Evolutionary conservation across 1,284 basidiomycete species (phyloP), one percentile per base, ranked within the genome.

Genomic region (Rhodotorula sp.): DNA sequence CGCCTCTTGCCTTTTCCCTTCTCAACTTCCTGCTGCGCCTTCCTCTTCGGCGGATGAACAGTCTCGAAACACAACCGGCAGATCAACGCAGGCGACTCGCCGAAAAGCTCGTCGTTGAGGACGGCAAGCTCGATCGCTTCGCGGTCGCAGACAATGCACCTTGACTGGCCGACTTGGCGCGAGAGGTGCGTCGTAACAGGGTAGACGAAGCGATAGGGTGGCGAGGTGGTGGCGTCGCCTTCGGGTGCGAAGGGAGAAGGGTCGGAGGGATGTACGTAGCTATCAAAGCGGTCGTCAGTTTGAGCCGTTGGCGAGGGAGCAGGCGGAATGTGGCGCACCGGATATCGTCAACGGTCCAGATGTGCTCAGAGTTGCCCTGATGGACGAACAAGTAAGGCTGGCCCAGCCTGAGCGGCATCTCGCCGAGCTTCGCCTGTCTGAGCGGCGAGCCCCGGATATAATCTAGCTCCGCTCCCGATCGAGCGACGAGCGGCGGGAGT

Each of bases 361-460:
- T 89, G 77, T 92, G 91, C 74, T 91, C 90, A 75, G 89, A 91
- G 74, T 86, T 87, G 32, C 90, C 91, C 66, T 86, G 84, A 76
- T 92, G 90, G 27, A 91, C 80, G 65, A 91, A 81, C 86, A 88
- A 90, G 75, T 92, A 92, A 2, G 91, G 90, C 76, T 89, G 83
- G 72, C 71, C 68, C 20, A 73, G 22, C 11, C 61, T 52, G 29
- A 74, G 29, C 19, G 66, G 55, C 20, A 74, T 34, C 6, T 62
- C 64, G 6, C 68, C 72, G 15, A 73, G 48, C 49, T 32, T 59
- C 2, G 61, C 56, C 13, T 65, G 48, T 22, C 62, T 44, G 55
- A 67, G 62, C 10, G 54, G 7, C 34, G 54, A 13, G 29, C 71
- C 71, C 0, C 11, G 20, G 22, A n/a, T 30, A 24, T 54, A 55